Evolutionary conservation across 2,329 filamentous ascomycete species (phyloP).

Genomic region (Ophiocordyceps australis): DNA sequence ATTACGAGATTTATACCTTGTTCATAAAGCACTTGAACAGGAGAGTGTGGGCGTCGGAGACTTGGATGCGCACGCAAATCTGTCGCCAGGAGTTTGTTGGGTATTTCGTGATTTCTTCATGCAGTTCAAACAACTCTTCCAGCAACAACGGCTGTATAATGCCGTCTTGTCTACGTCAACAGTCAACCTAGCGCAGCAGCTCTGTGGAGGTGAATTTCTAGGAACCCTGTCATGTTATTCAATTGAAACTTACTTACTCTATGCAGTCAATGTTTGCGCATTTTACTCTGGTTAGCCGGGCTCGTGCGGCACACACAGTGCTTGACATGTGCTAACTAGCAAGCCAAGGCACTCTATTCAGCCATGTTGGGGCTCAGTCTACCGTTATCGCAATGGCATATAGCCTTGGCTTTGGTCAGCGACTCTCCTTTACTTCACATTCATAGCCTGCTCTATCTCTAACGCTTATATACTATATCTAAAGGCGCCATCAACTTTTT

Average conservation of each 20-base stretch:
- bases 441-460: too few relatives aligned
- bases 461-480: too few relatives aligned
- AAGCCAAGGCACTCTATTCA: slow-evolving; percentile 8
- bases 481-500: slow-evolving; percentile 20
- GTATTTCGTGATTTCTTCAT: slow-evolving; percentile 10
- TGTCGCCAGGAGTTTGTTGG: slow-evolving; percentile 10
- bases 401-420: slow-evolving; percentile 13
- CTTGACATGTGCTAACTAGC: slow-evolving; percentile 1
- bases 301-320: not conserved
- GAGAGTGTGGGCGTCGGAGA: slow-evolving; percentile 9
- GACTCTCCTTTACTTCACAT: too few relatives aligned
- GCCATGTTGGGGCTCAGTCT: slow-evolving; percentile 4
- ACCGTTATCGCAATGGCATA: slow-evolving; percentile 9
- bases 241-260: too few relatives aligned
- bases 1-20: slow-evolving; percentile 19
- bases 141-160: slow-evolving; percentile 11
- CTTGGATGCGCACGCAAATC: slow-evolving; percentile 5
- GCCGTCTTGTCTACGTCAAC: slow-evolving; percentile 12
- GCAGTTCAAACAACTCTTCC: slow-evolving; percentile 11
- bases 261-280: slow-evolving; percentile 19
- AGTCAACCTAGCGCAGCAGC: slow-evolving; percentile 13
- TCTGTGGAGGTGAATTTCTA: slow-evolving; percentile 11
- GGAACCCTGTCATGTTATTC: too few relatives aligned
- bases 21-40: slow-evolving; percentile 15
- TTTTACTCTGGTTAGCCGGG: slow-evolving; percentile 20